Conservation (phyloP, 148 eudicot genomes). For the Diospyros kaki region DNA sequence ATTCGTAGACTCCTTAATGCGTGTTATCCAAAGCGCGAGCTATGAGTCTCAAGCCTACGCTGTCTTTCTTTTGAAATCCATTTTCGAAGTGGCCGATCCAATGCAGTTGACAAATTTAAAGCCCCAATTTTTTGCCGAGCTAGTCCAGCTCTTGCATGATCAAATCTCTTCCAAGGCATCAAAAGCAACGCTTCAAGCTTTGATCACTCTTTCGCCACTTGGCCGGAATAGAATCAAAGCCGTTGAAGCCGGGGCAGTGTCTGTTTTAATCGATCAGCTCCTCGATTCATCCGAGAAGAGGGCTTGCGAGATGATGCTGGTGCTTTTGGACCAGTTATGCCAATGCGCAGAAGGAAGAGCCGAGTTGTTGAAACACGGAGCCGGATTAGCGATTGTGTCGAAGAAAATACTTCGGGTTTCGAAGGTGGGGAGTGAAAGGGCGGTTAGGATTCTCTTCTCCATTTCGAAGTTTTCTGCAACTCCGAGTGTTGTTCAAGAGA, state of each 20-base stretch:
- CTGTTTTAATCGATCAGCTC: constrained; percentile 38
- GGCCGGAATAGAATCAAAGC: constrained; percentile 56
- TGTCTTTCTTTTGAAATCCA: constrained; percentile 34
- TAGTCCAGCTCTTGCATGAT: constrained; percentile 39
- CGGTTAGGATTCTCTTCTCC: constrained; percentile 44
- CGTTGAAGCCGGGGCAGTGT: constrained; percentile 36
- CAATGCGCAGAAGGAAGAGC: constrained; percentile 74
- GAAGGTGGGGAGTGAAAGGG: constrained; percentile 45
- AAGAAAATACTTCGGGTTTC: constrained; percentile 75
- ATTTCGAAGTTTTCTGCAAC: constrained; percentile 41
- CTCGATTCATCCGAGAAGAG: constrained; percentile 35
- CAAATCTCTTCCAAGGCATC: constrained; percentile 44
- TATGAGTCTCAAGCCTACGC: constrained; percentile 52
- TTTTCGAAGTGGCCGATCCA: constrained; percentile 41
- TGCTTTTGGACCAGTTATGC: constrained; percentile 45
- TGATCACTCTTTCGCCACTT: constrained; percentile 37
- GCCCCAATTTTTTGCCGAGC: constrained; percentile 31
- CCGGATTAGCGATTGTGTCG: constrained; percentile 67
- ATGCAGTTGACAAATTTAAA: constrained; percentile 22
- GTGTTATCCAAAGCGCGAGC: constrained; percentile 30
- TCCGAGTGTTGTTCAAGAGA: constrained; percentile 42
- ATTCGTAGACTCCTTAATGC: constrained; percentile 31
- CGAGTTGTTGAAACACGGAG: constrained; percentile 49
- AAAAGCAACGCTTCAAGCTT: constrained; percentile 39
- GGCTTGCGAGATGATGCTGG: constrained; percentile 42